Conservation (phyloP, 768 basidiomycete genomes). For the Naganishia onofrii region DNA sequence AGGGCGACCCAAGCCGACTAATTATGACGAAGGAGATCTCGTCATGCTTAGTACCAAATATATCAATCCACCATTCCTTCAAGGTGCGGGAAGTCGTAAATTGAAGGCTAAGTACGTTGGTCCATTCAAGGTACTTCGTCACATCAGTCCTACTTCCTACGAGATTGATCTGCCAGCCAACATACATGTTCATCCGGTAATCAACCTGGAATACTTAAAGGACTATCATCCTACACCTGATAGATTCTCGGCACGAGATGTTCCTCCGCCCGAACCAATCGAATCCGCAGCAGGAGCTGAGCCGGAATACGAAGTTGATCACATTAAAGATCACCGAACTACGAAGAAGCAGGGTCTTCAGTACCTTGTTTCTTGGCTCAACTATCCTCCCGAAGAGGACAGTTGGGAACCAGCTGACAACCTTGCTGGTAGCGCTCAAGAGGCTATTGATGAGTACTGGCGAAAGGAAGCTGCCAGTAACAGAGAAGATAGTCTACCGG, state of each 20-base stretch:
- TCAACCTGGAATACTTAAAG: slow-evolving; percentile 27
- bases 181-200: slow-evolving; percentile 35
- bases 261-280: slow-evolving; percentile 1
- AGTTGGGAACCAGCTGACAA: too few species aligned
- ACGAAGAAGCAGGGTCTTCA: neutral
- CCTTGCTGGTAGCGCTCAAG: too few species aligned
- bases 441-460: too few species aligned
- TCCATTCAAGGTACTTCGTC: slow-evolving; percentile 33
- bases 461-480: too few species aligned
- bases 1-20: neutral
- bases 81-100: slow-evolving; percentile 24
- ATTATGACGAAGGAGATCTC: neutral
- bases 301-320: slow-evolving; percentile 2
- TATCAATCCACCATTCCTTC: slow-evolving; percentile 3
- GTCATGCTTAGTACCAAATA: too few species aligned
- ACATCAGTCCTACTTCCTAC: slow-evolving; percentile 28
- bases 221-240: neutral
- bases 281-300: neutral
- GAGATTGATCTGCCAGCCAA: slow-evolving; percentile 30
- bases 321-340: neutral
- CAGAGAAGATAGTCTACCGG: too few species aligned
- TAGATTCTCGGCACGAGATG: neutral
- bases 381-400: too few species aligned
- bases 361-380: too few species aligned
- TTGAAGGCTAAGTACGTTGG: slow-evolving; percentile 36